A percentile compares a stretch with the other conserved stretches of the same genome.
phyloP scores from a whole-genome alignment of 805 yeast genomes.

The Yamadazyma laniorum region DNA sequence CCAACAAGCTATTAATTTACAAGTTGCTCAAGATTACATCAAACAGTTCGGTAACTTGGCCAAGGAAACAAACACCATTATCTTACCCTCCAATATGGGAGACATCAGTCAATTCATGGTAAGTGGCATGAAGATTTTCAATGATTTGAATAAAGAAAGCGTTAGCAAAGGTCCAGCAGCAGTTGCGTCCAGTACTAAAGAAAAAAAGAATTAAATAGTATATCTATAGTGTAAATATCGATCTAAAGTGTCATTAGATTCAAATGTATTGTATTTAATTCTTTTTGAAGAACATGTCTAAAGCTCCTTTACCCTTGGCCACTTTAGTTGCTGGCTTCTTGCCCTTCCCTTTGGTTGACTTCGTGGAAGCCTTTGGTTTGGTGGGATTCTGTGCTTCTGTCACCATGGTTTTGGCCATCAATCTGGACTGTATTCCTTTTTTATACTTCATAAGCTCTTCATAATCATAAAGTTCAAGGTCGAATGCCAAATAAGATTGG shows the following conservation, averaged over 20 bases:
- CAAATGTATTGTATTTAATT: conserved; percentile 6
- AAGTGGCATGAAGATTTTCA: conserved; percentile 70
- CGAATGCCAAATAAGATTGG: conserved; percentile 2
- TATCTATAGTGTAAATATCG: too few species aligned
- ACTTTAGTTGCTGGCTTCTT: conserved; percentile 40
- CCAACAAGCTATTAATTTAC: conserved; percentile 70
- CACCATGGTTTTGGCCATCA: conserved; percentile 14
- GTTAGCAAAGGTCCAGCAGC: conserved; percentile 11
- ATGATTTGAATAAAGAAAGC: conserved; percentile 19
- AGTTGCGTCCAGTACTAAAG: conserved; percentile 4
- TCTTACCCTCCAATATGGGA: conserved; percentile 73
- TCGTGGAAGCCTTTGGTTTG: conserved; percentile 19
- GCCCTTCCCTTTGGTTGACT: conserved; percentile 20
- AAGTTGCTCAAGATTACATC: conserved; percentile 80
- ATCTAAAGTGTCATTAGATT: too few species aligned
- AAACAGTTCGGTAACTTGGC: conserved; percentile 81
- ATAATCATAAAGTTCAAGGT: conserved; percentile 4
- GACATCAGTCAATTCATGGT: conserved; percentile 75
- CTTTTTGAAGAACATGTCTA: conserved; percentile 63
- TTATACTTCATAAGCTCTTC: conserved; percentile 9
- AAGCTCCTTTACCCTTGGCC: conserved; percentile 61
- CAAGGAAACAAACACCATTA: conserved; percentile 74
- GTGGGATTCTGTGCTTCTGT: conserved; percentile 20
- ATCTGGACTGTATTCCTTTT: conserved; percentile 7
- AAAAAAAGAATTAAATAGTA: conserved; percentile 5